Percentiles rank a stretch among this genome's conserved stretches.
phyloP scores from a whole-genome alignment of 306 rosid genomes.

The Acacia crassicarpa region DNA sequence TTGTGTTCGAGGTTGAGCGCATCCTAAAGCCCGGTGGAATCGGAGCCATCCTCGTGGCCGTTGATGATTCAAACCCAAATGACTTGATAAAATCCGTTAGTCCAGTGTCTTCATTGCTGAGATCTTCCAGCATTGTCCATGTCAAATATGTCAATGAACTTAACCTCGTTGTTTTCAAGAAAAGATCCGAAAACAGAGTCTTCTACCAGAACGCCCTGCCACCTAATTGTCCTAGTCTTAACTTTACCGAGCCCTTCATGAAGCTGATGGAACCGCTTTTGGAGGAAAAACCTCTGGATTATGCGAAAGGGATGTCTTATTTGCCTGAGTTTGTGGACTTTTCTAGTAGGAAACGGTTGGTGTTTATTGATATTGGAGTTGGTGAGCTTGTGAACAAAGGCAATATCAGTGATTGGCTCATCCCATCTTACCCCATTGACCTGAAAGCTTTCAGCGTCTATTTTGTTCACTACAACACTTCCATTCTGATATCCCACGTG shows the following conservation, averaged over 20 bases:
- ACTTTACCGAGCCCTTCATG: conserved; percentile 55
- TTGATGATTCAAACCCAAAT: conserved; percentile 40
- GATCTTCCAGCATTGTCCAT: conserved; percentile 72
- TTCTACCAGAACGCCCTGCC: conserved; percentile 61
- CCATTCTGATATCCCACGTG: conserved; percentile 64
- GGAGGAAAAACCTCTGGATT: conserved; percentile 38
- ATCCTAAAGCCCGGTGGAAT: conserved; percentile 85
- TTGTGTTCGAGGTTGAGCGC: conserved; percentile 88
- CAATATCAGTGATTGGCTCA: conserved; percentile 58
- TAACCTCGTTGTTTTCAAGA: conserved; percentile 76
- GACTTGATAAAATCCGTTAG: conserved; percentile 72
- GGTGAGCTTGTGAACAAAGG: conserved; percentile 53
- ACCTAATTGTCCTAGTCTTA: conserved; percentile 66
- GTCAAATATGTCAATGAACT: conserved; percentile 52
- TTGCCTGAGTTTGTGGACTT: conserved; percentile 69
- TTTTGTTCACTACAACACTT: conserved; percentile 91
- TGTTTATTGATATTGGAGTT: conserved; percentile 81
- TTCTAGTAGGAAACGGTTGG: conserved; percentile 56
- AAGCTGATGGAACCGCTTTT: conserved; percentile 70
- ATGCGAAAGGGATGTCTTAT: conserved; percentile 39
- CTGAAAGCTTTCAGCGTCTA: conserved; percentile 66
- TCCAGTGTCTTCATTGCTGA: conserved; percentile 76
- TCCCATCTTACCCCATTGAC: conserved; percentile 67
- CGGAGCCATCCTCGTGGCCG: conserved; percentile 68
- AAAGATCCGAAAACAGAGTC: conserved; percentile 39